A percentile compares a stretch with the other conserved stretches of the same genome.
These are phyloP conservation scores for Daldinia childiae DNA, from an alignment of 495 filamentous ascomycete genomes.

Conservation along the genomic window DNA sequence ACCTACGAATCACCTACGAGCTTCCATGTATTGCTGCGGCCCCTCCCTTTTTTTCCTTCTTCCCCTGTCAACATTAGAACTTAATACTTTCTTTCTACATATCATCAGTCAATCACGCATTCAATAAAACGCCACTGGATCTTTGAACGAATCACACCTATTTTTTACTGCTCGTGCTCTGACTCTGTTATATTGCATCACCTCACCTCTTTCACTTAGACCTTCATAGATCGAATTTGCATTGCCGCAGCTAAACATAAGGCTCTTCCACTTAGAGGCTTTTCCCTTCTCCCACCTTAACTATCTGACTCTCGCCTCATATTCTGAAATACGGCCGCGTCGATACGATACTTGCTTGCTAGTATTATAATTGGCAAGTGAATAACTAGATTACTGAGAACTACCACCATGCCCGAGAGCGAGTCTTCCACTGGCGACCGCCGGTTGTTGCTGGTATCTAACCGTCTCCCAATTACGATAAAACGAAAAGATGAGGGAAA, in stretches of 20 bases:
- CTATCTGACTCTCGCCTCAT: not conserved
- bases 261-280: constrained; percentile 12
- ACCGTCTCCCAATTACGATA: constrained; percentile 93
- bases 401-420: constrained; percentile 38
- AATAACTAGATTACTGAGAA: not conserved
- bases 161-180: constrained; percentile 17
- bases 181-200: constrained; percentile 18
- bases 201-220: not conserved
- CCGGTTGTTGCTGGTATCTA: constrained; percentile 85
- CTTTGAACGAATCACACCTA: constrained; percentile 34
- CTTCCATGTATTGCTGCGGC: not conserved
- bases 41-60: constrained; percentile 2
- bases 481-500: constrained; percentile 81
- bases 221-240: constrained; percentile 17
- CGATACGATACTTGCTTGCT: not conserved
- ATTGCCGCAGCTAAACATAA: constrained; percentile 25
- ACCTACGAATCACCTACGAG: constrained; percentile 18
- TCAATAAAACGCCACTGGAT: constrained; percentile 21
- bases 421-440: constrained; percentile 45
- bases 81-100: constrained; percentile 12
- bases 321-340: not conserved
- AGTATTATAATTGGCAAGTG: not conserved
- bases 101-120: constrained; percentile 32
- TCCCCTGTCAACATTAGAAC: constrained; percentile 10
- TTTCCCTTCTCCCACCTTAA: not conserved